phyloP scores from a whole-genome alignment of 2,329 filamentous ascomycete species.

The Pseudogymnoascus sp. region DNA sequence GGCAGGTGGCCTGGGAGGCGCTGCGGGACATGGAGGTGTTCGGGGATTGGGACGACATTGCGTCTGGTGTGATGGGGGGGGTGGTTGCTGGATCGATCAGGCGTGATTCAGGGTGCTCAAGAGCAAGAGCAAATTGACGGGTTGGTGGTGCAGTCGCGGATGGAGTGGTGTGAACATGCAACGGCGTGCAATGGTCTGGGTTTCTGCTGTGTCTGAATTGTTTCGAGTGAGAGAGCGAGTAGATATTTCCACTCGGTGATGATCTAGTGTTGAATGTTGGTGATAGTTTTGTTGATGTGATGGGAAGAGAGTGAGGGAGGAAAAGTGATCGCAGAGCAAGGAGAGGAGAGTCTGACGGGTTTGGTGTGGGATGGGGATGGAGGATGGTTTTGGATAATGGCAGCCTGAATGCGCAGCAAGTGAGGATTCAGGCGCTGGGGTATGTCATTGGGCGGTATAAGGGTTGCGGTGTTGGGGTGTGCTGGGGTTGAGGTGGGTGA shows the following conservation, averaged over 20 bases:
- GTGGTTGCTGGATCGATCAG: neutral
- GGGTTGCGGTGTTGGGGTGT: too few relatives aligned
- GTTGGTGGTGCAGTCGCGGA: neutral
- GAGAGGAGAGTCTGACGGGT: neutral
- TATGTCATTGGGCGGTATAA: neutral
- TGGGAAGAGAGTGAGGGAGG: too few relatives aligned
- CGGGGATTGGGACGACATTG: conserved; percentile 12
- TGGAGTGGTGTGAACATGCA: neutral
- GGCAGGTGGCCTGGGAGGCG: conserved; percentile 22
- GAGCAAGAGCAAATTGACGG: neutral
- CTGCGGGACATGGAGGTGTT: conserved; percentile 14
- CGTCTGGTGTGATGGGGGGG: neutral
- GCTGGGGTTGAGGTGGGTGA: neutral
- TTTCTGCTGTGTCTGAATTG: neutral
- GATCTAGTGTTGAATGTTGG: neutral
- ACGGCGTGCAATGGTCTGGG: neutral
- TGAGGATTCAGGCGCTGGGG: neutral
- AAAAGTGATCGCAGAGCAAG: neutral
- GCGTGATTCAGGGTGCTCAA: neutral
- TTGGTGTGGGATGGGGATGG: conserved; percentile 9
- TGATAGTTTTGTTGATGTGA: neutral
- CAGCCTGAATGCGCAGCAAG: conserved; percentile 8
- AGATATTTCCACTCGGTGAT: neutral
- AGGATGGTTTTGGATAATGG: conserved; percentile 1
- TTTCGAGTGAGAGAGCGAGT: neutral